Conservation (phyloP, 495 filamentous ascomycete species). For the Penicillium ochrochloron region DNA sequence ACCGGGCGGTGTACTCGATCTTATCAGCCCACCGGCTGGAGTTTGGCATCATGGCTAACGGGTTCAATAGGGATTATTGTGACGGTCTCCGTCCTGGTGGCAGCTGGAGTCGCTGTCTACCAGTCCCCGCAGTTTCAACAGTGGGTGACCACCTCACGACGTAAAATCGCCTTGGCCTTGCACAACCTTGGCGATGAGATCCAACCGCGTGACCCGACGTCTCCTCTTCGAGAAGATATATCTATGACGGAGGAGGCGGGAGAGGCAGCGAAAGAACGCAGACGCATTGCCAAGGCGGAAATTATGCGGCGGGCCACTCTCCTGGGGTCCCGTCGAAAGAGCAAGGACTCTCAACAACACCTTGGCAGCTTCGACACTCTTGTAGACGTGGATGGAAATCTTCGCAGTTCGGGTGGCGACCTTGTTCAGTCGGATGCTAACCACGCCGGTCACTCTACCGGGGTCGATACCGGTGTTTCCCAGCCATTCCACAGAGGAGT, state of each 20-base stretch:
- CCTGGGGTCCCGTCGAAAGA: slow-evolving; percentile 43
- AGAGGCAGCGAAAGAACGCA: slow-evolving; percentile 71
- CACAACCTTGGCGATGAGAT: slow-evolving; percentile 79
- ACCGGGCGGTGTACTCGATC: slow-evolving; percentile 36
- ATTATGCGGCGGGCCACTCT: slow-evolving; percentile 64
- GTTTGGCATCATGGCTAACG: slow-evolving; percentile 18
- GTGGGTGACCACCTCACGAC: slow-evolving; percentile 74
- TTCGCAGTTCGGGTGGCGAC: slow-evolving; percentile 32
- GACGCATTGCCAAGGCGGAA: slow-evolving; percentile 72
- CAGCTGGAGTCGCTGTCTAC: slow-evolving; percentile 83
- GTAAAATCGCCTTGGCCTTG: slow-evolving; percentile 77
- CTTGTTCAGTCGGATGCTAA: slow-evolving; percentile 13
- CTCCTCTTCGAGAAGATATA: slow-evolving; percentile 42
- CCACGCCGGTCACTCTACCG: slow-evolving; percentile 48
- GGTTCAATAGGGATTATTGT: slow-evolving; percentile 70
- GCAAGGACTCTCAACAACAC: slow-evolving; percentile 28
- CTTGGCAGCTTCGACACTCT: slow-evolving; percentile 57
- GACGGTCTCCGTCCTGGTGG: slow-evolving; percentile 73
- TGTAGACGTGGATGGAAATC: slow-evolving; percentile 57
- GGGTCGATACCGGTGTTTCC: slow-evolving; percentile 44
- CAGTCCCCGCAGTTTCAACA: slow-evolving; percentile 80
- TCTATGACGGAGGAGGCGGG: slow-evolving; percentile 61
- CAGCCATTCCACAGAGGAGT: slow-evolving; percentile 66
- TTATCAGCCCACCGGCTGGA: slow-evolving; percentile 42
- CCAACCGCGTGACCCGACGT: slow-evolving; percentile 52